Evolutionary conservation across 768 basidiomycete genomes (phyloP).

Genomic region (Hypsizygus marmoreus): DNA sequence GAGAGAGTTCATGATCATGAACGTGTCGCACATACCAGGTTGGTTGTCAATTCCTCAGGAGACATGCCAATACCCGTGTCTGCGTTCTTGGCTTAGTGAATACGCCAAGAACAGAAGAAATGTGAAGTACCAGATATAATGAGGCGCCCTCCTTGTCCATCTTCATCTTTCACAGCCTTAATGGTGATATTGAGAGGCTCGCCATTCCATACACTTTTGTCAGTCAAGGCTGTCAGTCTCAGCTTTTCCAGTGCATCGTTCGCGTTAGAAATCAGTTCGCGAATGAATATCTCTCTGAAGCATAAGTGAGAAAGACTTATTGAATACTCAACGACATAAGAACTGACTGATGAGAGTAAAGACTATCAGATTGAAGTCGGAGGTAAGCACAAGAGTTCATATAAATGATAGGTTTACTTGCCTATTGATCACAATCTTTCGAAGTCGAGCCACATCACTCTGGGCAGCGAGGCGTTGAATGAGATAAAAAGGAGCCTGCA

Average conservation of each 20-base stretch:
- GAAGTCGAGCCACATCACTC: slow-evolving; percentile 92
- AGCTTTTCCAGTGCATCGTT: slow-evolving; percentile 98
- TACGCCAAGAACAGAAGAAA: slow-evolving; percentile 3
- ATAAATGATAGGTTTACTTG: slow-evolving; percentile 25
- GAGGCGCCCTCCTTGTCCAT: slow-evolving; percentile 68
- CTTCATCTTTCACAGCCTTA: slow-evolving; percentile 67
- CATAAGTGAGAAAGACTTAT: slow-evolving; percentile 6
- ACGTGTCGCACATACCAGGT: slow-evolving; percentile 49
- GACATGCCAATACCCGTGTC: slow-evolving; percentile 98
- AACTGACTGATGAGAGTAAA: slow-evolving; percentile 78
- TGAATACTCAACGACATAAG: not conserved
- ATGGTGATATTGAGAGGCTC: slow-evolving; percentile 89
- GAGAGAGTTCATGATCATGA: slow-evolving; percentile 4
- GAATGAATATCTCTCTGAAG: slow-evolving; percentile 77
- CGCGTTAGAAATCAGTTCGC: slow-evolving; percentile 91
- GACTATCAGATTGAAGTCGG: slow-evolving; percentile 54
- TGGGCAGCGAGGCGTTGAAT: slow-evolving; percentile 28
- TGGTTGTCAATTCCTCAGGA: slow-evolving; percentile 82
- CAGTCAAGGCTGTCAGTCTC: slow-evolving; percentile 79
- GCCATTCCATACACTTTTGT: slow-evolving; percentile 71
- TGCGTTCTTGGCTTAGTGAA: no score
- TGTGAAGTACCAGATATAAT: slow-evolving; percentile 65
- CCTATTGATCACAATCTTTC: slow-evolving; percentile 94
- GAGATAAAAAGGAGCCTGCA: not conserved
- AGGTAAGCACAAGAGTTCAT: not conserved